Percentiles rank a stretch among this genome's conserved stretches.
phyloP scores from a whole-genome alignment of 371 early-diverging fungal species.

The Mycotypha africana region DNA sequence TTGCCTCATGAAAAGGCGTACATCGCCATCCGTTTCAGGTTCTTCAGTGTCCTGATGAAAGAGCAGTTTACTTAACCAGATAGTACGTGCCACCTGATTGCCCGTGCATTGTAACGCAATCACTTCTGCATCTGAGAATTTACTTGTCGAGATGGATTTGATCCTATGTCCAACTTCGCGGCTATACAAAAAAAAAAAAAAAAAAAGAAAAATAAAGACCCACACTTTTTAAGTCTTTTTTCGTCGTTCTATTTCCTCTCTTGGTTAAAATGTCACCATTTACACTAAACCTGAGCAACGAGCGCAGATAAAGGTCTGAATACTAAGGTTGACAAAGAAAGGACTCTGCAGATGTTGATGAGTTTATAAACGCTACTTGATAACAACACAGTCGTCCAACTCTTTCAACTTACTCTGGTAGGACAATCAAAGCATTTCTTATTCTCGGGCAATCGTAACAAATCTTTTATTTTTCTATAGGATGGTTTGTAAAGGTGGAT shows the following conservation, averaged over 20 bases:
- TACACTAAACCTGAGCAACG: slow-evolving; percentile 65
- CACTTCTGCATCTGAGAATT: slow-evolving; percentile 56
- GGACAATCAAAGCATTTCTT: slow-evolving; percentile 65
- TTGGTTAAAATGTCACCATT: not conserved
- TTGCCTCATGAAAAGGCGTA: slow-evolving; percentile 40
- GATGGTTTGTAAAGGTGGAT: not conserved
- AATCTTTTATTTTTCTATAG: slow-evolving; percentile 30
- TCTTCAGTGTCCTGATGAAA: slow-evolving; percentile 22
- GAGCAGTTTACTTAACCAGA: slow-evolving; percentile 32
- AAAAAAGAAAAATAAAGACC: not conserved
- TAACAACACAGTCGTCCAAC: not conserved
- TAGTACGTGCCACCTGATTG: slow-evolving; percentile 39
- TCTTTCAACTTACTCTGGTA: slow-evolving; percentile 38
- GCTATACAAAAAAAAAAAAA: too few species aligned
- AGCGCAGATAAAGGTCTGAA: slow-evolving; percentile 57
- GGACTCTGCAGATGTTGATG: slow-evolving; percentile 42
- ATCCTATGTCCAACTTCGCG: slow-evolving; percentile 68
- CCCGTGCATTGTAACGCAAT: slow-evolving; percentile 56
- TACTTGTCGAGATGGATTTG: slow-evolving; percentile 64
- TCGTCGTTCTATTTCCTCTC: too few species aligned
- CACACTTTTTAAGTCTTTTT: too few species aligned
- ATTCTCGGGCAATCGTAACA: slow-evolving; percentile 46
- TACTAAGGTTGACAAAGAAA: slow-evolving; percentile 58
- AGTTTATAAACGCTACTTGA: too few species aligned
- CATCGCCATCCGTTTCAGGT: slow-evolving; percentile 35